Evolutionary conservation across 1,284 basidiomycete species (phyloP), one percentile per base, ranked within the genome.

Genomic region (Austroboletus novae-zelandiae): DNA sequence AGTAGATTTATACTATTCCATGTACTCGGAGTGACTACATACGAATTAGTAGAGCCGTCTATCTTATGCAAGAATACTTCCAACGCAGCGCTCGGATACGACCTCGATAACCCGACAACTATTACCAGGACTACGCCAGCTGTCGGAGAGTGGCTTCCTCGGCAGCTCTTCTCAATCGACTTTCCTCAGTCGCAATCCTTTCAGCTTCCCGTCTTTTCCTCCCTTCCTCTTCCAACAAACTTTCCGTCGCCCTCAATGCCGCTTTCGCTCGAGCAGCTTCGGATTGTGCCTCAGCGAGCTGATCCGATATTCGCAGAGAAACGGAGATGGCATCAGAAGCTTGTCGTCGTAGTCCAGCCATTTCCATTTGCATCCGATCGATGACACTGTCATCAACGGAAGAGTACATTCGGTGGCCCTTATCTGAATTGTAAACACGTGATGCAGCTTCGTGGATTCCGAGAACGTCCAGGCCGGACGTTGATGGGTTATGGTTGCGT

Each of bases 301-400:
- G 81, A 57, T 85, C 83, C 17, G 83, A 77, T 57, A 89, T 72
- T 51, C 79, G 74, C 45, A 81, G 54, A 2, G 82, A 83, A 36
- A 80, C 73, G 3, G 79, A 78, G 40, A 83, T 74, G 5, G 84
- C 83, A 55, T 88, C 84, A 14, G 81, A 75, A 17, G 83, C 78
- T 63, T 86, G 84, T 52, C 78, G 75, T 44, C 82, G 77, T 48
- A 88, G 69, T 32, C 66, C 74, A 14, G 74, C 76, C 61, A 86
- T 74, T 68, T 89, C 85, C 58, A 75, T 75, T 61, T 81, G 76
- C 65, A 87, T 73, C 44, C 75, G 76, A 51, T 86, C 81, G 47
- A 86, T 67, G 10, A 75, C 32, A 39, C 57, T 68, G 39, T 69
- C 71, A 48, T 76, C 71, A 62, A 55, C 15, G 57, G 60, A 30